A percentile compares a stretch with the other conserved stretches of the same genome.
phyloP scores from a whole-genome alignment of 441 rosid genomes.

The Hypseocharis bilobata region DNA sequence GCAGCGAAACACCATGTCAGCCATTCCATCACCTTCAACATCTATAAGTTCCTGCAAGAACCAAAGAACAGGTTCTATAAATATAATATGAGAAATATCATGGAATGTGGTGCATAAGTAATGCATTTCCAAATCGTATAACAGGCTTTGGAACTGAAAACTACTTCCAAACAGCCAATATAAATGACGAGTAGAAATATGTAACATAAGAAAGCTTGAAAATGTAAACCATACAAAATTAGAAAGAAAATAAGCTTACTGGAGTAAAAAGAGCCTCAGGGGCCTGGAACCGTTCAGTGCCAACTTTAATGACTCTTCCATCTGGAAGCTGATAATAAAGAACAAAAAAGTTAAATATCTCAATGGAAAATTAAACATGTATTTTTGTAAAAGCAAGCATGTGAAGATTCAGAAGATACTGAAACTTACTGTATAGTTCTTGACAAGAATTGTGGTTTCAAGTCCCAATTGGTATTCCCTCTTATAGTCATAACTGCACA shows the following conservation, averaged over 20 bases:
- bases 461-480: conserved; percentile 88
- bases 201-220: conserved; percentile 7
- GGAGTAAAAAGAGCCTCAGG: conserved; percentile 97
- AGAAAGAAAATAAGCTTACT: conserved; percentile 33
- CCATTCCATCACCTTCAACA: conserved; percentile 99
- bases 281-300: conserved; percentile 95
- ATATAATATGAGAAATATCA: neutral
- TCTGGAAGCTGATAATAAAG: conserved; percentile 76
- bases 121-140: neutral
- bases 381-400: neutral
- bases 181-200: conserved; percentile 9
- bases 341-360: neutral
- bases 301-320: conserved; percentile 88
- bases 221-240: neutral
- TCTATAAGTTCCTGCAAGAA: conserved; percentile 74
- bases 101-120: neutral
- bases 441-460: conserved; percentile 91
- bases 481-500: conserved; percentile 85
- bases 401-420: neutral
- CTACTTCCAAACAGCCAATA: neutral
- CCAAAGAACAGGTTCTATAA: neutral
- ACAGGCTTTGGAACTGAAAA: neutral
- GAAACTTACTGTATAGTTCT: conserved; percentile 76
- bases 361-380: conserved; percentile 3
- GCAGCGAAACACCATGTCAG: conserved; percentile 97